Evolutionary conservation across 768 basidiomycete genomes (phyloP).

Genomic region (Coprinopsis cinerea): DNA sequence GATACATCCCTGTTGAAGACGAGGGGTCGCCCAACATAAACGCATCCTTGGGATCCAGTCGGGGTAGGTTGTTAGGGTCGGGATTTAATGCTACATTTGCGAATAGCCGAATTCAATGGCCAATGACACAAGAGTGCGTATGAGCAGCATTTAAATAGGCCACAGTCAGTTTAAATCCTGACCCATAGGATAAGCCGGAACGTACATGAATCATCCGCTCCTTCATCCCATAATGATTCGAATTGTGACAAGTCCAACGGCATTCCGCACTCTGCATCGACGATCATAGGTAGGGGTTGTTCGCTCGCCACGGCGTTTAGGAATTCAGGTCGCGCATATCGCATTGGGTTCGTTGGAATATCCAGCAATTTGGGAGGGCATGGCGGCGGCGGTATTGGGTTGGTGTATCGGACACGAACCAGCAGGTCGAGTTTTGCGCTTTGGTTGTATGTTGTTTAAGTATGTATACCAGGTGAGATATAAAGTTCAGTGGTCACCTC

Average conservation of each 20-base stretch:
- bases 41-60: conserved; percentile 69
- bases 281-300: conserved; percentile 87
- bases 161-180: too few relatives aligned
- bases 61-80: conserved; percentile 48
- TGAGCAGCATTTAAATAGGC: too few relatives aligned
- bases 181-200: neutral
- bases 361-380: conserved; percentile 94
- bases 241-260: conserved; percentile 83
- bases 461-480: neutral
- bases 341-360: conserved; percentile 83
- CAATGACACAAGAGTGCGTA: too few relatives aligned
- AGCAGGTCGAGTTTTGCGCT: conserved; percentile 80
- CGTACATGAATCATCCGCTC: conserved; percentile 62
- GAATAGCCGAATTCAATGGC: neutral
- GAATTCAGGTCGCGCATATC: conserved; percentile 84
- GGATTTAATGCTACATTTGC: conserved; percentile 50
- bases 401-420: conserved; percentile 88
- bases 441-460: conserved; percentile 12
- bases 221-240: conserved; percentile 81
- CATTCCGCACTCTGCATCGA: conserved; percentile 97
- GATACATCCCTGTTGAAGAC: conserved; percentile 38
- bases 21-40: conserved; percentile 69
- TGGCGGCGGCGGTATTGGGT: conserved; percentile 92
- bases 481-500: conserved; percentile 29
- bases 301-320: conserved; percentile 76